phyloP scores from a whole-genome alignment of 2,329 filamentous ascomycete genomes.

The Tympanopsis confertula region DNA sequence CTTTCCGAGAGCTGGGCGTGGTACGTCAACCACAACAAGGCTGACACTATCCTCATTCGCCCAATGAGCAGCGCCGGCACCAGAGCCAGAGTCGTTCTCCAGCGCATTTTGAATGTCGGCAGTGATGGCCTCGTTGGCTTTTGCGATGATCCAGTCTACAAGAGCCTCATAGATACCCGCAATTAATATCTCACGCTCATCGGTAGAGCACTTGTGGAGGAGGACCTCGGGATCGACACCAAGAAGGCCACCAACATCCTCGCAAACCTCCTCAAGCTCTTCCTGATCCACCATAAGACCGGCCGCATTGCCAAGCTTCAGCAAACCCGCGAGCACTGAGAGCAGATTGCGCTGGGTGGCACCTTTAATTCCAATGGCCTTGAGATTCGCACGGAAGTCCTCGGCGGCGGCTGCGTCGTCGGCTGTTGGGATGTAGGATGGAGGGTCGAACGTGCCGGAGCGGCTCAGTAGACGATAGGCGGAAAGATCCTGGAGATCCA shows the following conservation, averaged over 20 bases:
- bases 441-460: slow-evolving; percentile 76
- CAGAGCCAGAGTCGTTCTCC: not conserved
- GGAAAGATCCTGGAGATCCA: slow-evolving; percentile 67
- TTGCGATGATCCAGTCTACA: slow-evolving; percentile 85
- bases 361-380: slow-evolving; percentile 88
- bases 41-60: slow-evolving; percentile 75
- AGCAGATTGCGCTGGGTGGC: slow-evolving; percentile 71
- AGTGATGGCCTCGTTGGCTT: slow-evolving; percentile 76
- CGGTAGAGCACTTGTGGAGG: slow-evolving; percentile 65
- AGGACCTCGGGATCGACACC: slow-evolving; percentile 80
- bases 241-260: slow-evolving; percentile 77
- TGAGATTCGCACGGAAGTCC: slow-evolving; percentile 77
- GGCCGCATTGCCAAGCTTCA: slow-evolving; percentile 85
- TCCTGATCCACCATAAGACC: slow-evolving; percentile 79
- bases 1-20: slow-evolving; percentile 69
- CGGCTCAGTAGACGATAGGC: slow-evolving; percentile 69
- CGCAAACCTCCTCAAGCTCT: slow-evolving; percentile 71
- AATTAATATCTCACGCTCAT: slow-evolving; percentile 73
- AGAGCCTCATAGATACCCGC: slow-evolving; percentile 83
- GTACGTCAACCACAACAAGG: slow-evolving; percentile 79
- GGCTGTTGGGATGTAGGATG: slow-evolving; percentile 78
- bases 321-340: slow-evolving; percentile 70
- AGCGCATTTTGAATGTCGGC: slow-evolving; percentile 45
- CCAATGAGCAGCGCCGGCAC: slow-evolving; percentile 32
- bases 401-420: slow-evolving; percentile 89